These are phyloP conservation scores for Penicillium fuscoglaucum DNA, from an alignment of 2,329 filamentous ascomycete genomes.

Conservation along the genomic window DNA sequence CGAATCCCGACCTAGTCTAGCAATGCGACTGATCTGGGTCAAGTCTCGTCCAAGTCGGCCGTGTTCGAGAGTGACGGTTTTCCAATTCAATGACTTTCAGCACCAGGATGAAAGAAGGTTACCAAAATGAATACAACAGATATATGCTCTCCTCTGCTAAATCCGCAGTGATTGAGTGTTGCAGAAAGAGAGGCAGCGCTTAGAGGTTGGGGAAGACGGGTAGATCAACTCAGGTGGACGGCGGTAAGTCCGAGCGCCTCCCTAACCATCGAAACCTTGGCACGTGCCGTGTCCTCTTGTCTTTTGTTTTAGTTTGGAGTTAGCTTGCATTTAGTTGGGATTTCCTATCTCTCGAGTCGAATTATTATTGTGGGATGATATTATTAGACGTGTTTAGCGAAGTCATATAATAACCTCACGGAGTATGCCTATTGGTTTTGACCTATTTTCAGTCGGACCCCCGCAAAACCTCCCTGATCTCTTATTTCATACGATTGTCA, in stretches of 20 bases:
- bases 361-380: neutral
- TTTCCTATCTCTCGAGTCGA: neutral
- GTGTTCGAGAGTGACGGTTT: neutral
- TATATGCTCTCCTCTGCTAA: neutral
- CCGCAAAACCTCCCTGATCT: neutral
- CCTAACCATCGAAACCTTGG: conserved; percentile 9
- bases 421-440: neutral
- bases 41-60: neutral
- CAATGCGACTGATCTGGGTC: conserved; percentile 1
- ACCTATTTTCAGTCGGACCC: neutral
- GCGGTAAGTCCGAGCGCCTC: conserved; percentile 21
- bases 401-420: neutral
- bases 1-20: neutral
- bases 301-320: neutral
- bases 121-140: neutral
- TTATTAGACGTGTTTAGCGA: neutral
- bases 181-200: conserved; percentile 13
- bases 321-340: neutral
- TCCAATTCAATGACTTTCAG: neutral
- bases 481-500: neutral
- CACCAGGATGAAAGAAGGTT: neutral
- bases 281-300: conserved; percentile 7
- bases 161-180: conserved; percentile 1
- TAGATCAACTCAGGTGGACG: conserved; percentile 11
- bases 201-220: conserved; percentile 14